These are phyloP conservation scores for Xylaria nigripes DNA, from an alignment of 495 filamentous ascomycete species.

Conservation along the genomic window DNA sequence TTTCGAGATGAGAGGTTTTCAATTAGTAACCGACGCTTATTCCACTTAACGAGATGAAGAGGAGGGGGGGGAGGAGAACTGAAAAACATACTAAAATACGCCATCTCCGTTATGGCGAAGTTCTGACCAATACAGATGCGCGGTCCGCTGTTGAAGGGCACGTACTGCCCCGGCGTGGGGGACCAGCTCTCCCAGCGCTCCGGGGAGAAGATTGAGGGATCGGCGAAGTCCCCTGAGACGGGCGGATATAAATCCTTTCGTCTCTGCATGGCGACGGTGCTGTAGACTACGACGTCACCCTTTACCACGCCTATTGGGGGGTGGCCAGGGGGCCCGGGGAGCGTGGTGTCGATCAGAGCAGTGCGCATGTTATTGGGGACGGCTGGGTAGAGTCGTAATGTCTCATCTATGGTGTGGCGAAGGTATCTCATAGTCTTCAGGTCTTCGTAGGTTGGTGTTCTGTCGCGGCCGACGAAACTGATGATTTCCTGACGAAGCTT, in stretches of 20 bases:
- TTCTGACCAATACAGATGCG: slow-evolving; percentile 44
- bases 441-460: slow-evolving; percentile 31
- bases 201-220: slow-evolving; percentile 45
- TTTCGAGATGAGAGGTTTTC: slow-evolving; percentile 1
- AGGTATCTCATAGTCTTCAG: slow-evolving; percentile 34
- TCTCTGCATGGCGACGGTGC: slow-evolving; percentile 44
- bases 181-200: slow-evolving; percentile 48
- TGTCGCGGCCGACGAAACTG: slow-evolving; percentile 19
- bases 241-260: slow-evolving; percentile 43
- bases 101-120: slow-evolving; percentile 52
- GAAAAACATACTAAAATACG: slow-evolving; percentile 28
- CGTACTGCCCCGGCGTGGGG: slow-evolving; percentile 52
- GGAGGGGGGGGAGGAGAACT: slow-evolving; percentile 19
- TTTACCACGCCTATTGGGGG: slow-evolving; percentile 26
- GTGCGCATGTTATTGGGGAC: slow-evolving; percentile 43
- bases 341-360: slow-evolving; percentile 10
- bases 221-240: slow-evolving; percentile 27
- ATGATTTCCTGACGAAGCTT: slow-evolving; percentile 37
- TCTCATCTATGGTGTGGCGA: slow-evolving; percentile 36
- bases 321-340: slow-evolving; percentile 16
- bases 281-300: slow-evolving; percentile 38
- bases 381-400: slow-evolving; percentile 43
- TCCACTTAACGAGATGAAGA: not conserved
- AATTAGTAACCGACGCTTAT: no score
- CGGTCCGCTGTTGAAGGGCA: slow-evolving; percentile 56